Percentiles rank a stretch among this genome's conserved stretches.
phyloP scores from a whole-genome alignment of 345 rosid species.

The Crucihimalaya himalaica region DNA sequence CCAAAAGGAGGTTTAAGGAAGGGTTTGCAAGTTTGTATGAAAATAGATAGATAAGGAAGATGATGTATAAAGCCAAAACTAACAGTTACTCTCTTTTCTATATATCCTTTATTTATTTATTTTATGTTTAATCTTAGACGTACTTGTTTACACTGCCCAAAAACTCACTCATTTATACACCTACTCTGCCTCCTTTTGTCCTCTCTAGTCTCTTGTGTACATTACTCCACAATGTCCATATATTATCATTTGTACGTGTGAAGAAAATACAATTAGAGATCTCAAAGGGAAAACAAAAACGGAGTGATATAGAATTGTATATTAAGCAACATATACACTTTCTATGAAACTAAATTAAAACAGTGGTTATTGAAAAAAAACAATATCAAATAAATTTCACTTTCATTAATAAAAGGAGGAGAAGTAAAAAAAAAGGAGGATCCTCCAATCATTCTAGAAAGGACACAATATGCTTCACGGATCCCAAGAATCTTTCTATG shows the following conservation, averaged over 20 bases:
- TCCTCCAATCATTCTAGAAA: slow-evolving; percentile 55
- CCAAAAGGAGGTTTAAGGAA: slow-evolving; percentile 47
- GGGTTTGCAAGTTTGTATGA: slow-evolving; percentile 44
- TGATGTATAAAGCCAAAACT: slow-evolving; percentile 62
- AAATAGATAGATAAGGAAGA: slow-evolving; percentile 54
- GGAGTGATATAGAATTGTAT: background rate
- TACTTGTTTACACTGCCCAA: slow-evolving; percentile 28
- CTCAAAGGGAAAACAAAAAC: background rate
- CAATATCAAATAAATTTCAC: background rate
- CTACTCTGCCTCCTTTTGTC: slow-evolving; percentile 42
- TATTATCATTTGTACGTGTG: background rate
- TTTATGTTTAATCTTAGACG: background rate
- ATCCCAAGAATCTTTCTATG: slow-evolving; percentile 63
- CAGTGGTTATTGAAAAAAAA: background rate
- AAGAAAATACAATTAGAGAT: background rate
- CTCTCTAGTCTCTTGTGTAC: slow-evolving; percentile 27
- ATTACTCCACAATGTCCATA: slow-evolving; percentile 9
- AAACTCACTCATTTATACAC: slow-evolving; percentile 43
- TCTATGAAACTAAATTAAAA: background rate
- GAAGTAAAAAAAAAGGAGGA: slow-evolving; percentile 1
- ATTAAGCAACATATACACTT: background rate
- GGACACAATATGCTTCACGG: slow-evolving; percentile 70
- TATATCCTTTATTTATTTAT: background rate
- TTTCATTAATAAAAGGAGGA: background rate
- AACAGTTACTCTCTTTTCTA: slow-evolving; percentile 55